Conservation (phyloP, 2,329 filamentous ascomycete species). For the Teratosphaeria zuluensis region DNA sequence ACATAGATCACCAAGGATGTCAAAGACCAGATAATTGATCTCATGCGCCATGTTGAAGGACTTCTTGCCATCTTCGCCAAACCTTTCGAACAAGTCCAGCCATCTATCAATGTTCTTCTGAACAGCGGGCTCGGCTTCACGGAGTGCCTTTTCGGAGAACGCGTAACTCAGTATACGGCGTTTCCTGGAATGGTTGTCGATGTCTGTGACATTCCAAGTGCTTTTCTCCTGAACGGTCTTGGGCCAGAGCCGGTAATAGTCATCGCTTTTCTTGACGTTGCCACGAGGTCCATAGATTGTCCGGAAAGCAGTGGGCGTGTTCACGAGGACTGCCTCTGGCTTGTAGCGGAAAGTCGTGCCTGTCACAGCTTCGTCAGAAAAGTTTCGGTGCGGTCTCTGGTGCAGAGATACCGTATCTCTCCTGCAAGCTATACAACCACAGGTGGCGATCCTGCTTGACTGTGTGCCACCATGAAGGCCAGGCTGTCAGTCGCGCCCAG, state of each 20-base stretch:
- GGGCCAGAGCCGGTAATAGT: slow-evolving; percentile 11
- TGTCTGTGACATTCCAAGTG: slow-evolving; percentile 25
- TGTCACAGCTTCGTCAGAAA: neutral
- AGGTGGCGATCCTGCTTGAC: slow-evolving; percentile 20
- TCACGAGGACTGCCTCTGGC: slow-evolving; percentile 12
- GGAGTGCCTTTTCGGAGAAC: slow-evolving; percentile 37
- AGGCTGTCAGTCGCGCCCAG: slow-evolving; percentile 22
- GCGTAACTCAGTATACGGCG: slow-evolving; percentile 37
- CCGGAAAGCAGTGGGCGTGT: slow-evolving; percentile 10
- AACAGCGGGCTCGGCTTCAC: slow-evolving; percentile 34
- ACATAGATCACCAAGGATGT: slow-evolving; percentile 38
- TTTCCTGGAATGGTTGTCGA: slow-evolving; percentile 37
- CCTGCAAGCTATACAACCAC: slow-evolving; percentile 47
- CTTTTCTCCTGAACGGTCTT: slow-evolving; percentile 6
- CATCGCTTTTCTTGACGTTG: slow-evolving; percentile 12
- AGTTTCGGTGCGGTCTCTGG: neutral
- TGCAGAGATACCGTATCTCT: slow-evolving; percentile 47
- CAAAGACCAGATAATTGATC: slow-evolving; percentile 31
- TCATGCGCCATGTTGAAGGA: slow-evolving; percentile 37
- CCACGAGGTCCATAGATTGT: slow-evolving; percentile 13
- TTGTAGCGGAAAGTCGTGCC: slow-evolving; percentile 12
- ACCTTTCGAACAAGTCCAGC: neutral
- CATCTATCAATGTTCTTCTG: slow-evolving; percentile 11
- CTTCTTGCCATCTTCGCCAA: neutral
- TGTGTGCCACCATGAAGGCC: slow-evolving; percentile 20